Conservation (phyloP, 2,329 filamentous ascomycete genomes). For the Beauveria varroae region DNA sequence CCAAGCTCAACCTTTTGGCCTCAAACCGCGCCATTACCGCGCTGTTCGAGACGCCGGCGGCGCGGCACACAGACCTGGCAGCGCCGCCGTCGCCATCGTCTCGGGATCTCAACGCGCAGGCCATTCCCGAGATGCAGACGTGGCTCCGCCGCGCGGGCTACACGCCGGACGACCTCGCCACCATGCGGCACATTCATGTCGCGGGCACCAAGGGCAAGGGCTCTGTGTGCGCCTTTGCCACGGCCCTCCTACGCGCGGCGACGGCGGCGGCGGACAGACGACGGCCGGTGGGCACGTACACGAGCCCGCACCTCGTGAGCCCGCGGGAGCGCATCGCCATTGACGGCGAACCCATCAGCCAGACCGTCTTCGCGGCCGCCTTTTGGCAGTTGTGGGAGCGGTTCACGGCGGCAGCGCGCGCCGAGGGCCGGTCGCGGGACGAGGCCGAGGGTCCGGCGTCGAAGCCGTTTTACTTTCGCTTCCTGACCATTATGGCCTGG, state of each 20-base stretch:
- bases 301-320: constrained; percentile 76
- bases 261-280: constrained; percentile 14
- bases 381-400: constrained; percentile 81
- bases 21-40: constrained; percentile 63
- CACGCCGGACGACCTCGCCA: constrained; percentile 38
- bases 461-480: constrained; percentile 91
- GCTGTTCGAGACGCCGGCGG: constrained; percentile 35
- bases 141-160: constrained; percentile 75
- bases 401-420: constrained; percentile 33
- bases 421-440: constrained; percentile 26
- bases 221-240: constrained; percentile 76
- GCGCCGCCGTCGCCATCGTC: neutral
- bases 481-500: constrained; percentile 79
- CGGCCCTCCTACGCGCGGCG: constrained; percentile 59
- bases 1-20: constrained; percentile 67
- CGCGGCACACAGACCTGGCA: constrained; percentile 18
- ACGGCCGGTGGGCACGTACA: constrained; percentile 64
- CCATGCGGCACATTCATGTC: constrained; percentile 62
- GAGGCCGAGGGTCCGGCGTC: constrained; percentile 47
- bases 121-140: constrained; percentile 73
- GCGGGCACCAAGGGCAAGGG: constrained; percentile 95
- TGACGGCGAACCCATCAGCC: constrained; percentile 61
- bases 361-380: constrained; percentile 62
- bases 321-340: constrained; percentile 81
- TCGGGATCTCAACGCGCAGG: constrained; percentile 54